Percentiles rank a stretch among this genome's conserved stretches.
These are phyloP conservation scores for Globisporangium barbulae DNA, from an alignment of 352 stramenopile genomes.

Conservation along the genomic window DNA sequence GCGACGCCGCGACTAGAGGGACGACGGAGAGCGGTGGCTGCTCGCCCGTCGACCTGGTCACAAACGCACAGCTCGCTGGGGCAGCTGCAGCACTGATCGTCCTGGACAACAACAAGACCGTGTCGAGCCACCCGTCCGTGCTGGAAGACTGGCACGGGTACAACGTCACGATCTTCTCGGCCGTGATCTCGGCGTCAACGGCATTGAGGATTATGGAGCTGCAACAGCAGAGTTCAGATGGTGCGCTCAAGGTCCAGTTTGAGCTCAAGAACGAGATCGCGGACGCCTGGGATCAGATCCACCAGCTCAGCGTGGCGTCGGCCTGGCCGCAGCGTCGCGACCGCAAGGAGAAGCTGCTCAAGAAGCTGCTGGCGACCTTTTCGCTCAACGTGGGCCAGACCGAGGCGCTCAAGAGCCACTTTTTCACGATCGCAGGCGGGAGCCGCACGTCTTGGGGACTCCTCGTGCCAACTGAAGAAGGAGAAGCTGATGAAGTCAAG, in stretches of 20 bases:
- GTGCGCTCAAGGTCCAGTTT: constrained; percentile 25
- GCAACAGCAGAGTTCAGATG: constrained; percentile 4
- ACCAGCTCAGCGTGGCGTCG: constrained; percentile 25
- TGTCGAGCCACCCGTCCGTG: constrained; percentile 34
- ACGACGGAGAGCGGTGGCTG: constrained; percentile 15
- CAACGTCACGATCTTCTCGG: constrained; percentile 63
- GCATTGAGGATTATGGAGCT: constrained; percentile 22
- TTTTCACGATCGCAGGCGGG: constrained; percentile 34
- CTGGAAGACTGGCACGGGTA: constrained; percentile 56
- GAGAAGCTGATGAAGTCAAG: background rate
- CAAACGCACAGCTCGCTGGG: constrained; percentile 37
- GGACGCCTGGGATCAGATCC: constrained; percentile 46
- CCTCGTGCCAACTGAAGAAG: constrained; percentile 12
- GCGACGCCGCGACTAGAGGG: background rate
- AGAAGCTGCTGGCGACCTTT: constrained; percentile 18
- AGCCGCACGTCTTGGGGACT: constrained; percentile 35
- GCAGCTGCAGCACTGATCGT: constrained; percentile 36
- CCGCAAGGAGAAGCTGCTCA: constrained; percentile 30
- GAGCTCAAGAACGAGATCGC: constrained; percentile 38
- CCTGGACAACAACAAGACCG: constrained; percentile 18
- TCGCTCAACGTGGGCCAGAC: constrained; percentile 25
- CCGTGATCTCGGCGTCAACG: constrained; percentile 35
- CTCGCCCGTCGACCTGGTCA: constrained; percentile 42
- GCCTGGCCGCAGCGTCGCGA: constrained; percentile 49
- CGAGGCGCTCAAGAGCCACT: constrained; percentile 37